phyloP scores from a whole-genome alignment of 352 stramenopile species.

The Phytophthora podocarpi region DNA sequence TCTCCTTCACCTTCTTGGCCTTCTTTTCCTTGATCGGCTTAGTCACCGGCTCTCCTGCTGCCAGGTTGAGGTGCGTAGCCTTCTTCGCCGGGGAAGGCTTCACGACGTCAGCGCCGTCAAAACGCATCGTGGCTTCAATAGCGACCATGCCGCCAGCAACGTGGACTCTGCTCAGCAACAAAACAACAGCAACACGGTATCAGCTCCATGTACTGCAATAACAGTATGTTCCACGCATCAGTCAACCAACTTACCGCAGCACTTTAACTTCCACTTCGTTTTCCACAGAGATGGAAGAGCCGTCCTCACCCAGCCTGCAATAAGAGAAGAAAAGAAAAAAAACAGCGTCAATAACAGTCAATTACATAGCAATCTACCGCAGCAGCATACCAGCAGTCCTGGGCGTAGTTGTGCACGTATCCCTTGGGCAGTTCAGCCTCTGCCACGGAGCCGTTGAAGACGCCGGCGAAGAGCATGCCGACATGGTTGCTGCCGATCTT shows the following conservation, averaged over 20 bases:
- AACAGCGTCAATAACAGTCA: slow-evolving; percentile 13
- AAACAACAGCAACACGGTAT: slow-evolving; percentile 6
- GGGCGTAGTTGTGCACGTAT: slow-evolving; percentile 81
- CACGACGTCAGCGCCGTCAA: slow-evolving; percentile 13
- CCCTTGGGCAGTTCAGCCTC: slow-evolving; percentile 75
- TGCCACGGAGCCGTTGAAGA: slow-evolving; percentile 85
- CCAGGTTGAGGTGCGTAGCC: slow-evolving; percentile 16
- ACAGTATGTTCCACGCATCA: neutral
- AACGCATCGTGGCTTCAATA: slow-evolving; percentile 79
- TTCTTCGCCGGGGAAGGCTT: slow-evolving; percentile 15
- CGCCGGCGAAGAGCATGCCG: slow-evolving; percentile 79
- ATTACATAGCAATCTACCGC: neutral
- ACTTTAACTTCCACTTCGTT: slow-evolving; percentile 76
- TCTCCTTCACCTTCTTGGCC: slow-evolving; percentile 24
- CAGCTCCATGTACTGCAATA: slow-evolving; percentile 4
- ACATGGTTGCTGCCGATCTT: slow-evolving; percentile 90
- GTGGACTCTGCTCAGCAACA: slow-evolving; percentile 44
- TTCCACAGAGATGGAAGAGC: slow-evolving; percentile 61
- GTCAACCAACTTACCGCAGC: slow-evolving; percentile 37
- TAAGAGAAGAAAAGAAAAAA: too few species aligned
- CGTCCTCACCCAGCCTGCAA: slow-evolving; percentile 56
- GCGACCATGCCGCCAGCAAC: slow-evolving; percentile 80
- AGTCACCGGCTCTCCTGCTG: slow-evolving; percentile 11
- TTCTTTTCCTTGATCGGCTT: slow-evolving; percentile 34
- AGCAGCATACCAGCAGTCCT: slow-evolving; percentile 71